These are phyloP conservation scores for Saitozyma sp. DNA, from an alignment of 768 basidiomycete species.

Conservation along the genomic window DNA sequence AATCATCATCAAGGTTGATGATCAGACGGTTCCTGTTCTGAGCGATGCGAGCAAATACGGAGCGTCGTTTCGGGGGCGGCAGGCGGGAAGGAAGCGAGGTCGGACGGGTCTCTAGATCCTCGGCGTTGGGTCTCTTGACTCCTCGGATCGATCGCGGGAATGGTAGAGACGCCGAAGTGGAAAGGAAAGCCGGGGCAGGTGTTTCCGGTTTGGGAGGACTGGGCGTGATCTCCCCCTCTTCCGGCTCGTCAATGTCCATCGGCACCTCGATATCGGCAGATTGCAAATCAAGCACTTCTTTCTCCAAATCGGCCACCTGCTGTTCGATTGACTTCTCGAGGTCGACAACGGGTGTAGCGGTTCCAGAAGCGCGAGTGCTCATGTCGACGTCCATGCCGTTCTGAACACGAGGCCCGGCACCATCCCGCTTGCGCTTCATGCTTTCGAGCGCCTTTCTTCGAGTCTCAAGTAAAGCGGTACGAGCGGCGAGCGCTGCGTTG, in stretches of 20 bases:
- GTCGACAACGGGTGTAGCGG: background rate
- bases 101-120: slow-evolving; percentile 33
- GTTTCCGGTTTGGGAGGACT: background rate
- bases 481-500: slow-evolving; percentile 9
- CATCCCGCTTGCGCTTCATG: slow-evolving; percentile 18
- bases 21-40: slow-evolving; percentile 27
- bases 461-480: slow-evolving; percentile 30
- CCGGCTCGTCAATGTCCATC: slow-evolving; percentile 24
- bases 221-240: slow-evolving; percentile 33
- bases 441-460: slow-evolving; percentile 35
- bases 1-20: slow-evolving; percentile 6
- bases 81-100: slow-evolving; percentile 22
- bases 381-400: too few relatives aligned
- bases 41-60: slow-evolving; percentile 18
- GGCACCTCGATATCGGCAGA: slow-evolving; percentile 6
- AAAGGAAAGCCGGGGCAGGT: slow-evolving; percentile 1
- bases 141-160: slow-evolving; percentile 6
- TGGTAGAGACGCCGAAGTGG: background rate
- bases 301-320: slow-evolving; percentile 35
- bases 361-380: background rate
- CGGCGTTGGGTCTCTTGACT: slow-evolving; percentile 33
- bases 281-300: slow-evolving; percentile 24
- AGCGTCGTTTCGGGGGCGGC: slow-evolving; percentile 14
- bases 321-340: slow-evolving; percentile 32
- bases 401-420: background rate